A percentile compares a stretch with the other conserved stretches of the same genome.
These are phyloP conservation scores for Leishmania mexicana DNA, from an alignment of 208 protist species.

Conservation along the genomic window DNA sequence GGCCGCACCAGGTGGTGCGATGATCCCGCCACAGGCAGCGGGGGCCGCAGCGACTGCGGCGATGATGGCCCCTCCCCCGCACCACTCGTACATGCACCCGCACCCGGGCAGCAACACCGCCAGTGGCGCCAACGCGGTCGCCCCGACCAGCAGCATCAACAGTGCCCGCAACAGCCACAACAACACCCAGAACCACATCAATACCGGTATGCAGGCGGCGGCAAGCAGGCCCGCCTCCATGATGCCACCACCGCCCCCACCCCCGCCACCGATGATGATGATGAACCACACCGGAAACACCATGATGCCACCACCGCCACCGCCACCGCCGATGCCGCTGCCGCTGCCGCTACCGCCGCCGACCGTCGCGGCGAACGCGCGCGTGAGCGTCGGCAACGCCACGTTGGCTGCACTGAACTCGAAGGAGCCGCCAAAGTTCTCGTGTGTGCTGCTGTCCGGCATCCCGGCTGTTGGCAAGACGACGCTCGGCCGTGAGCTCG, in stretches of 20 bases:
- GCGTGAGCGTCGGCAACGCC: conserved; percentile 81
- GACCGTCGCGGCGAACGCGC: conserved; percentile 23
- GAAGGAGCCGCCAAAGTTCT: conserved; percentile 88
- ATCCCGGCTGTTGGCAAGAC: conserved; percentile 82
- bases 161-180: conserved; percentile 13
- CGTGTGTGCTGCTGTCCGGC: conserved; percentile 82
- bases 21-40: neutral
- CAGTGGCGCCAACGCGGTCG: neutral
- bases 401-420: conserved; percentile 63
- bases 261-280: conserved; percentile 6
- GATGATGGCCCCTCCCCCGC: conserved; percentile 1
- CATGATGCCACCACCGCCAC: conserved; percentile 7
- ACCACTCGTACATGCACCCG: neutral
- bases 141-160: conserved; percentile 15
- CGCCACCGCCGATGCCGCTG: conserved; percentile 5
- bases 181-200: neutral
- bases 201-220: neutral
- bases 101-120: neutral
- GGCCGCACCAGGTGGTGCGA: neutral
- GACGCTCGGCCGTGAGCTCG: conserved; percentile 71
- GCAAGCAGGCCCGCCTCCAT: neutral
- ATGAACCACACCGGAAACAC: neutral
- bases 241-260: neutral
- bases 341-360: conserved; percentile 14
- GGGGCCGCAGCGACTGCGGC: neutral